These are phyloP conservation scores for Trichoderma virens DNA, from an alignment of 495 filamentous ascomycete species.

Conservation along the genomic window DNA sequence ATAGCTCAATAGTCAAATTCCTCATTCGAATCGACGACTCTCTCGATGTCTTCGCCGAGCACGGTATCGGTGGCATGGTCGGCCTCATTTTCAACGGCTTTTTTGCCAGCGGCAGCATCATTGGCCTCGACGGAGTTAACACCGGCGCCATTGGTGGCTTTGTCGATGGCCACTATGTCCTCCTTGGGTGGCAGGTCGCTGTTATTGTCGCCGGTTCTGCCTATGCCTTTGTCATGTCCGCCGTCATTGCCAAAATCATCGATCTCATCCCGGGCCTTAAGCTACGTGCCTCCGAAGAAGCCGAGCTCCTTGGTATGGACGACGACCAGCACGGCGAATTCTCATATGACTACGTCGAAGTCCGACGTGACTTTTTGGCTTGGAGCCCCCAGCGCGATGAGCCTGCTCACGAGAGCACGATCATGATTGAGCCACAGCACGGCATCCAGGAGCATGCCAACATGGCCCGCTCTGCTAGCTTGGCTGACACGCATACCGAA, in stretches of 20 bases:
- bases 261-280: slow-evolving; percentile 84
- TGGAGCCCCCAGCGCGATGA: slow-evolving; percentile 88
- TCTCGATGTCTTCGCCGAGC: slow-evolving; percentile 97
- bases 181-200: slow-evolving; percentile 87
- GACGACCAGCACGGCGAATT: slow-evolving; percentile 99
- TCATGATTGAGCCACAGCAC: slow-evolving; percentile 59
- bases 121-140: slow-evolving; percentile 91
- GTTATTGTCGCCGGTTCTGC: slow-evolving; percentile 68
- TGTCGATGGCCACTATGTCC: slow-evolving; percentile 79
- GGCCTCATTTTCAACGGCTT: slow-evolving; percentile 89
- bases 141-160: slow-evolving; percentile 70
- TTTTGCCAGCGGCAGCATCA: slow-evolving; percentile 82
- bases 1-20: slow-evolving; percentile 67
- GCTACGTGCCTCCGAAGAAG: slow-evolving; percentile 87
- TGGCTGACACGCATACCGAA: neutral
- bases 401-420: slow-evolving; percentile 54
- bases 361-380: slow-evolving; percentile 91
- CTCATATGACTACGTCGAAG: slow-evolving; percentile 98
- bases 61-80: slow-evolving; percentile 89
- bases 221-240: slow-evolving; percentile 80
- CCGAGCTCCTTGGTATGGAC: slow-evolving; percentile 97
- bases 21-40: slow-evolving; percentile 90
- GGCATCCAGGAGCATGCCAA: slow-evolving; percentile 73
- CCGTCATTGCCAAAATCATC: slow-evolving; percentile 74
- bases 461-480: slow-evolving; percentile 35